Base-by-base conservation (phyloP, 495 filamentous ascomycete genomes). In the Tirmania nivea region DNA sequence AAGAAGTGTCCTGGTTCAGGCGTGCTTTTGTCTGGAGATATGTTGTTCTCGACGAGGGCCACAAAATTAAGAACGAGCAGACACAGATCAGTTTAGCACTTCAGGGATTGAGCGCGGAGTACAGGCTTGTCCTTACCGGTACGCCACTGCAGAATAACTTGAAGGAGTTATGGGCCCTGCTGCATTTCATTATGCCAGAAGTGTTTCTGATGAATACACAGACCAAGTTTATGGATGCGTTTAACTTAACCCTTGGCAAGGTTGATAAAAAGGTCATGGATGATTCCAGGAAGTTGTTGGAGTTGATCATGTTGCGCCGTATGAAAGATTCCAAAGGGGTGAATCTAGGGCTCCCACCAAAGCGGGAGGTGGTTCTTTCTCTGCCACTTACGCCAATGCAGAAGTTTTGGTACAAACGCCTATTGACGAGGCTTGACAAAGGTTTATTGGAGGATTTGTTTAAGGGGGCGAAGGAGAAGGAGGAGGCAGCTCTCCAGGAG, bases 111-210 rank as follows among this genome's bases (percentile, higher is more conserved):
- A 68, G 68, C 4, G 71, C 77, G 0, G 74, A 80, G 50, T 74
- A 72, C 56, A 71, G 78, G 14, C 62, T 83, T 6, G 73, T 83
- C 12, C 66, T 83, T 1, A 81, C 77, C 0, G 79, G 73, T 0
- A 83, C 79, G 9, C 79, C 79, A 0, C 65, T 83, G 7, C 79
- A 83, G 52, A 83, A 81, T 54, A 75, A 83, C 53, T 64, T 82
- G 0, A 63, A 64, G 0, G 78, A 81, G 57, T 62, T 80, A 35
- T 81, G 78, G 78, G 73, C 76, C 0, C 60, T 81, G 9, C 65
- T 83, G 0, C 72, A 77, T 52, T 83, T 75, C 75, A 63, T 83
- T 0, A 78, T 75, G 51, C 78, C 77, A 0, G 75, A 80, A 12
- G 72, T 82, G 0, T 83, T 83, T 59, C 64, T 66, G 3, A 61